A percentile compares a stretch with the other conserved stretches of the same genome.
Evolutionary conservation across 192 early-diverging fungal species (phyloP).

Genomic region (Chytriomyces sp.): DNA sequence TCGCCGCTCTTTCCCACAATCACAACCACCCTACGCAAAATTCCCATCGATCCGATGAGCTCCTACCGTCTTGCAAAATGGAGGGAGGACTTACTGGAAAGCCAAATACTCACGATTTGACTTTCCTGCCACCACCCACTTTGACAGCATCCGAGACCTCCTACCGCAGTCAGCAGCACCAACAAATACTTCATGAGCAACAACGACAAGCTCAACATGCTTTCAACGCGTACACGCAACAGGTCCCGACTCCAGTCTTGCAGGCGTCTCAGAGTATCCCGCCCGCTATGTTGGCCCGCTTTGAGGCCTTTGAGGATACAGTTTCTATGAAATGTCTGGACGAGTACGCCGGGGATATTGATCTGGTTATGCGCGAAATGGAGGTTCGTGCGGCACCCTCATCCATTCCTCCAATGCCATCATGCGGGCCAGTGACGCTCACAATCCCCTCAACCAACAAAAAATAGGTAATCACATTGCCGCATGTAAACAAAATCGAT

Average conservation of each 20-base stretch:
- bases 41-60: not conserved
- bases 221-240: not conserved
- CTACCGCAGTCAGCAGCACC: not conserved
- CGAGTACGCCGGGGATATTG: conserved; percentile 18
- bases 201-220: not conserved
- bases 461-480: not conserved
- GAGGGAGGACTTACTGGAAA: too few species aligned
- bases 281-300: conserved; percentile 1
- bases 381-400: conserved; percentile 3
- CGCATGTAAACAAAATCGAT: conserved; percentile 9
- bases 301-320: conserved; percentile 22
- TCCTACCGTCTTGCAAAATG: too few species aligned
- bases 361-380: conserved; percentile 15
- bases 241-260: not conserved
- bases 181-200: not conserved
- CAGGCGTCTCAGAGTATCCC: not conserved
- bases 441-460: not conserved
- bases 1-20: not conserved
- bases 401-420: not conserved
- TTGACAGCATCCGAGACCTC: not conserved
- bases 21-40: not conserved
- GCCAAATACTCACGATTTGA: not conserved
- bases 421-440: not conserved
- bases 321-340: not conserved
- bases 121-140: not conserved